phyloP scores from a whole-genome alignment of 768 basidiomycete species.

The Rhodotorula kratochvilovae region DNA sequence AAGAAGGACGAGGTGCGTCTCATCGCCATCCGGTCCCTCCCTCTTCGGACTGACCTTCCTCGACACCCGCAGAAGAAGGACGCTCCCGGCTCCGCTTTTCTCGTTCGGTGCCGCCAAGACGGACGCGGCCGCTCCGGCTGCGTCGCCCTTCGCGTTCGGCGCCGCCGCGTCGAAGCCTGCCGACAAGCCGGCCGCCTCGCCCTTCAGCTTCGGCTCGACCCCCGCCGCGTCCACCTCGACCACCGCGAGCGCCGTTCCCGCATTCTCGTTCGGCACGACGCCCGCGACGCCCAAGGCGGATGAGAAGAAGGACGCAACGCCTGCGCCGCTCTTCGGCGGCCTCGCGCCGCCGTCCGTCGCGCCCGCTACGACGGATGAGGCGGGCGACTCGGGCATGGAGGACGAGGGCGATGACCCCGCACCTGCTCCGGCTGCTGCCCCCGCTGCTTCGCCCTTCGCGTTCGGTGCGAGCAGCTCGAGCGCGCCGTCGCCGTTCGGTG shows the following conservation, averaged over 20 bases:
- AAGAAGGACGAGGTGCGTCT: slow-evolving; percentile 17
- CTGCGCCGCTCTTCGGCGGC: slow-evolving; percentile 20
- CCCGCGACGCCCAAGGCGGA: slow-evolving; percentile 21
- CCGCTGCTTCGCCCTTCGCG: background rate
- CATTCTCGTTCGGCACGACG: slow-evolving; percentile 23
- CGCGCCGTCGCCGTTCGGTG: slow-evolving; percentile 5
- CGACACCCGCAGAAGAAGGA: slow-evolving; percentile 16
- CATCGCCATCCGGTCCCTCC: too few relatives aligned
- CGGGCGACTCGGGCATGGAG: slow-evolving; percentile 38
- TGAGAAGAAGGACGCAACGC: slow-evolving; percentile 22
- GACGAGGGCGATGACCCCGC: slow-evolving; percentile 15
- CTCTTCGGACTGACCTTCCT: too few relatives aligned
- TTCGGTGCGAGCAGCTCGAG: background rate
- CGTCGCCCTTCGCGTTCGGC: slow-evolving; percentile 20
- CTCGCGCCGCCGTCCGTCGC: background rate
- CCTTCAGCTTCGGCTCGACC: slow-evolving; percentile 19
- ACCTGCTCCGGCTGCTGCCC: background rate
- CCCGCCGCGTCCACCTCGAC: background rate
- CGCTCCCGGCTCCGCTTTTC: slow-evolving; percentile 11
- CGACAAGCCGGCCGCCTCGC: slow-evolving; percentile 10
- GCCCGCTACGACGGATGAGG: slow-evolving; percentile 15
- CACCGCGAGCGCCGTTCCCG: background rate
- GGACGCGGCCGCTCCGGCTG: background rate
- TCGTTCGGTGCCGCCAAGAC: slow-evolving; percentile 10
- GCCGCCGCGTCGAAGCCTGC: background rate